A percentile compares a stretch with the other conserved stretches of the same genome.
phyloP scores from a whole-genome alignment of 257 asterid genomes.

The Paraleonurus japonicus region DNA sequence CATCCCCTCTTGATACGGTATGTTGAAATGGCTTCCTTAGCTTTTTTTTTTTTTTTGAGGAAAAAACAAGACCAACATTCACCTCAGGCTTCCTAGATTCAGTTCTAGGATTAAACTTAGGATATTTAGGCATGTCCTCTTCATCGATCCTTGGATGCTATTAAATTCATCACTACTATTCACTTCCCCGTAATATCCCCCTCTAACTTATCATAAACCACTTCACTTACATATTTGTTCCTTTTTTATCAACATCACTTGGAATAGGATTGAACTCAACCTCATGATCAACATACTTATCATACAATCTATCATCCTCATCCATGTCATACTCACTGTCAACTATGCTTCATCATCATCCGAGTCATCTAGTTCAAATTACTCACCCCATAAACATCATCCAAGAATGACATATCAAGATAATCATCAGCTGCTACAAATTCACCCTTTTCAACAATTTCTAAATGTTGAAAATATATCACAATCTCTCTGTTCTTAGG shows the following conservation, averaged over 20 bases:
- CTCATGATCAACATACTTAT: not conserved
- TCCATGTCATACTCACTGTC: not conserved
- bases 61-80: not conserved
- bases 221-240: not conserved
- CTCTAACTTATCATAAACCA: not conserved
- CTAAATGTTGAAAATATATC: not conserved
- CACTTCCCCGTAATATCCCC: too few species aligned
- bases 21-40: not conserved
- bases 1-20: not conserved
- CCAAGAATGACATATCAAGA: not conserved
- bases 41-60: not conserved
- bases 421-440: not conserved
- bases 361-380: not conserved
- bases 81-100: not conserved
- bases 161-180: not conserved
- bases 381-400: not conserved
- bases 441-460: not conserved
- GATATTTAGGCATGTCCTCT: not conserved
- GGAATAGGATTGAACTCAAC: not conserved
- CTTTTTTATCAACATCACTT: not conserved
- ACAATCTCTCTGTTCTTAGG: not conserved
- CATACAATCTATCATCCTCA: not conserved
- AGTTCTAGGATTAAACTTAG: not conserved
- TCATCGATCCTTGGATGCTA: not conserved
- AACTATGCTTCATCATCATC: not conserved